Conservation (phyloP, 129 eudicot species). For the Helichrysum umbraculigerum region DNA sequence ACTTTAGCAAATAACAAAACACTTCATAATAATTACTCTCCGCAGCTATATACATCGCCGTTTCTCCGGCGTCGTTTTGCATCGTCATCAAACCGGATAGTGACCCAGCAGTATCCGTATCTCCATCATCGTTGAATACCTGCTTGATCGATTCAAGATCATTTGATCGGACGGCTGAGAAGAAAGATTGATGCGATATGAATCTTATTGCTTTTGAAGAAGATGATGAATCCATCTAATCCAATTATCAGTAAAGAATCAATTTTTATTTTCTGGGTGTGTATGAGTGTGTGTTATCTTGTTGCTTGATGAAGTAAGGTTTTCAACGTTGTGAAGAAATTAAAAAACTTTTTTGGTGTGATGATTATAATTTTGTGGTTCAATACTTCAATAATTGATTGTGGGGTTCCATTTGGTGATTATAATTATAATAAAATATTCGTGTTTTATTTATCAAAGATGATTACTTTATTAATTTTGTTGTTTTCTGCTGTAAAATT, state of each 20-base stretch:
- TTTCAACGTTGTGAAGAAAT: constrained; percentile 30
- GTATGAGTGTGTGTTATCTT: constrained; percentile 14
- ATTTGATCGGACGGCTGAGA: constrained; percentile 70
- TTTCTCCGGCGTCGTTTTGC: constrained; percentile 73
- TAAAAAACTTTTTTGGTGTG: constrained; percentile 10
- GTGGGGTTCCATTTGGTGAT: constrained; percentile 30
- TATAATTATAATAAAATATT: no score
- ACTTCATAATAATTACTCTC: constrained; percentile 50
- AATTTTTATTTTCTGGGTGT: not conserved
- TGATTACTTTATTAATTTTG: not conserved
- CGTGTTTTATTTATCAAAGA: no score
- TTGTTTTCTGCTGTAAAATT: not conserved
- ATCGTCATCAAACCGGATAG: constrained; percentile 56
- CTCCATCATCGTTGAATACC: constrained; percentile 51
- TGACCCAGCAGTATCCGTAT: constrained; percentile 47
- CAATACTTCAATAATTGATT: constrained; percentile 27
- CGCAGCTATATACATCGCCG: constrained; percentile 74
- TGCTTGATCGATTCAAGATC: constrained; percentile 62
- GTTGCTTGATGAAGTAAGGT: constrained; percentile 18
- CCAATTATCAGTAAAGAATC: not conserved
- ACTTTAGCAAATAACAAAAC: constrained; percentile 57
- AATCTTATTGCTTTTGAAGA: constrained; percentile 59
- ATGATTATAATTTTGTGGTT: not conserved
- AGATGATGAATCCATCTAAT: constrained; percentile 51
- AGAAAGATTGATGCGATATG: constrained; percentile 75